Evolutionary conservation across 164 flowering plant genomes (phyloP).

Genomic region (Berberis vulgaris): DNA sequence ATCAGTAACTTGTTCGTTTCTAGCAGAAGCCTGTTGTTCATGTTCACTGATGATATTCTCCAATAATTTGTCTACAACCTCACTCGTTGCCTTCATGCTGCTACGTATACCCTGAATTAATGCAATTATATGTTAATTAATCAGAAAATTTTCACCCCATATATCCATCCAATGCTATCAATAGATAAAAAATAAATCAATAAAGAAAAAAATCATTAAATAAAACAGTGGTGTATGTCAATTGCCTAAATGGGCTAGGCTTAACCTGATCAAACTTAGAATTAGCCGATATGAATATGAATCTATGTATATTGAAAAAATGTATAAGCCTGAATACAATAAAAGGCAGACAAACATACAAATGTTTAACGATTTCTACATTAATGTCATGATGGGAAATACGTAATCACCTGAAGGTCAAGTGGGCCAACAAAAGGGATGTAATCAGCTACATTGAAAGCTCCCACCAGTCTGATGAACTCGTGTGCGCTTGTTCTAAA

Average conservation of each 20-base stretch:
- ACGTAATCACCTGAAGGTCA: slow-evolving; percentile 11
- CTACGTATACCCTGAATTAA: slow-evolving; percentile 5
- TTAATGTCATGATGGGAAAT: too few species aligned
- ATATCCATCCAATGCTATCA: not conserved
- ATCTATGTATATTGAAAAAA: not conserved
- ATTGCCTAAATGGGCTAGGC: not conserved
- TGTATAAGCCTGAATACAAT: not conserved
- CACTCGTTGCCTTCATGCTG: not conserved
- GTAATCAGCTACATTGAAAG: slow-evolving; percentile 20
- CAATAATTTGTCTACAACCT: slow-evolving; percentile 4
- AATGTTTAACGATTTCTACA: too few species aligned
- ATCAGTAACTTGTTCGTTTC: not conserved
- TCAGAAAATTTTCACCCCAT: too few species aligned
- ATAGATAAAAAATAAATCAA: not conserved
- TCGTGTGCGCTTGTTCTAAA: slow-evolving; percentile 10
- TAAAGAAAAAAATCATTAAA: not conserved
- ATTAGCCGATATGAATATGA: not conserved
- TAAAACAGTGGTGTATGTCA: not conserved
- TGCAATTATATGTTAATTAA: not conserved
- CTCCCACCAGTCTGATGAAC: slow-evolving; percentile 8
- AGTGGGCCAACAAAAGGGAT: slow-evolving; percentile 16
- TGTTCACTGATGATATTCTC: slow-evolving; percentile 19
- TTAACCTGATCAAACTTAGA: not conserved
- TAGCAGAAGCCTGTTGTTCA: not conserved
- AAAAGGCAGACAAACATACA: not conserved